A percentile compares a stretch with the other conserved stretches of the same genome.
Conservation (phyloP, 2,329 filamentous ascomycete genomes). For the Epicoccum nigrum region DNA sequence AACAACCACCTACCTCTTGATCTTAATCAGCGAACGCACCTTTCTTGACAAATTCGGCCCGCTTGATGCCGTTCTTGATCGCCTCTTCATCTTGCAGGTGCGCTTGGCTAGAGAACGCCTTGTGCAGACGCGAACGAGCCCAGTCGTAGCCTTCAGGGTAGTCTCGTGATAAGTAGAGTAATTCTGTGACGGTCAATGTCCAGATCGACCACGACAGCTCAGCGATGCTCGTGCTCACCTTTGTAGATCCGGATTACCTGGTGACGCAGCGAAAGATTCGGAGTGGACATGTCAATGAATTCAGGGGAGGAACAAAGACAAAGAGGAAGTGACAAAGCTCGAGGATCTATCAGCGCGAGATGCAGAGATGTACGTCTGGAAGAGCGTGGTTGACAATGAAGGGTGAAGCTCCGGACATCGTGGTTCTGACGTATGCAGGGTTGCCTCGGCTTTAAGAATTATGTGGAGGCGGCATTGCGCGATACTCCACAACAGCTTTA, state of each 20-base stretch:
- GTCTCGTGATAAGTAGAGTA: conserved; percentile 81
- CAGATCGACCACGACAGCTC: neutral
- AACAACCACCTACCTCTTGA: neutral
- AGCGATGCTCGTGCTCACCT: conserved; percentile 57
- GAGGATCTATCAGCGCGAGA: too few relatives aligned
- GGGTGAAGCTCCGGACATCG: neutral
- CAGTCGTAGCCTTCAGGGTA: conserved; percentile 87
- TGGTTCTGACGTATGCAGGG: conserved; percentile 24
- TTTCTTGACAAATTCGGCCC: conserved; percentile 90
- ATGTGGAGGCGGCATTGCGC: conserved; percentile 13
- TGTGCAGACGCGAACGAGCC: conserved; percentile 80
- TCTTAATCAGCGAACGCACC: conserved; percentile 44
- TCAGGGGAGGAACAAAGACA: neutral
- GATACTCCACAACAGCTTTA: conserved; percentile 1
- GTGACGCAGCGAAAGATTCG: conserved; percentile 67
- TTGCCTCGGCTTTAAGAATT: conserved; percentile 23
- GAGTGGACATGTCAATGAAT: conserved; percentile 32
- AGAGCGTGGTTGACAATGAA: neutral
- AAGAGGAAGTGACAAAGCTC: too few relatives aligned
- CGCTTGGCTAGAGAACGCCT: conserved; percentile 80
- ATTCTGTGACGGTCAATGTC: conserved; percentile 60
- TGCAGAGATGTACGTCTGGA: neutral
- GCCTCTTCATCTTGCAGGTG: conserved; percentile 72
- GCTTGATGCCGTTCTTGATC: conserved; percentile 75
- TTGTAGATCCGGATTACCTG: conserved; percentile 90